Evolutionary conservation across 1,139 yeast species (phyloP).

Genomic region (Keqinozyma sinolaborantium): DNA sequence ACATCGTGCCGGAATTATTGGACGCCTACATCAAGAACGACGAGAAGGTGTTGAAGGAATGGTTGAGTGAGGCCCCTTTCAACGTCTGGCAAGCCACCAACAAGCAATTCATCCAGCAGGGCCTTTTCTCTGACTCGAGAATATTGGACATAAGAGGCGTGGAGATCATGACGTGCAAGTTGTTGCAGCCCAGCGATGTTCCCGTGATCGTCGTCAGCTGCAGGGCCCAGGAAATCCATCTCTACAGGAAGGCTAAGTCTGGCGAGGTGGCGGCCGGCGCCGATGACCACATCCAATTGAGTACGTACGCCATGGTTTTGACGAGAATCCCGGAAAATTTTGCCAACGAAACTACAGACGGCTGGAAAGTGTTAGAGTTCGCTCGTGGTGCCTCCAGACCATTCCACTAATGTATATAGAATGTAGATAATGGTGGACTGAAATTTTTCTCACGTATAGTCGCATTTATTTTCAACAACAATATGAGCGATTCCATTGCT

Average conservation of each 20-base stretch:
- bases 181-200: slow-evolving; percentile 84
- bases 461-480: slow-evolving; percentile 4
- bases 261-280: slow-evolving; percentile 97
- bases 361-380: slow-evolving; percentile 95
- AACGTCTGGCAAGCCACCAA: slow-evolving; percentile 94
- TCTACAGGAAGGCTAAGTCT: slow-evolving; percentile 84
- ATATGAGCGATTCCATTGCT: slow-evolving; percentile 53
- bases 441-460: background rate
- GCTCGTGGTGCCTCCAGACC: slow-evolving; percentile 93
- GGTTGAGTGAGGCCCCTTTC: slow-evolving; percentile 97
- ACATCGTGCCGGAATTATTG: slow-evolving; percentile 89
- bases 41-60: slow-evolving; percentile 70
- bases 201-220: slow-evolving; percentile 95
- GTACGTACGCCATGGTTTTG: slow-evolving; percentile 94
- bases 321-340: slow-evolving; percentile 92
- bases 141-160: slow-evolving; percentile 95
- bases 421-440: slow-evolving; percentile 1
- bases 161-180: slow-evolving; percentile 84
- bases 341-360: slow-evolving; percentile 87
- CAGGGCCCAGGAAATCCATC: slow-evolving; percentile 93
- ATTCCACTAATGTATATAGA: slow-evolving; percentile 51
- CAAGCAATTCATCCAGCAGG: slow-evolving; percentile 90
- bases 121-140: slow-evolving; percentile 85
- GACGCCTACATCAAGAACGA: slow-evolving; percentile 97
- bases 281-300: slow-evolving; percentile 87